Evolutionary conservation across 352 stramenopile genomes (phyloP).

Genomic region (Globisporangium emineosum): DNA sequence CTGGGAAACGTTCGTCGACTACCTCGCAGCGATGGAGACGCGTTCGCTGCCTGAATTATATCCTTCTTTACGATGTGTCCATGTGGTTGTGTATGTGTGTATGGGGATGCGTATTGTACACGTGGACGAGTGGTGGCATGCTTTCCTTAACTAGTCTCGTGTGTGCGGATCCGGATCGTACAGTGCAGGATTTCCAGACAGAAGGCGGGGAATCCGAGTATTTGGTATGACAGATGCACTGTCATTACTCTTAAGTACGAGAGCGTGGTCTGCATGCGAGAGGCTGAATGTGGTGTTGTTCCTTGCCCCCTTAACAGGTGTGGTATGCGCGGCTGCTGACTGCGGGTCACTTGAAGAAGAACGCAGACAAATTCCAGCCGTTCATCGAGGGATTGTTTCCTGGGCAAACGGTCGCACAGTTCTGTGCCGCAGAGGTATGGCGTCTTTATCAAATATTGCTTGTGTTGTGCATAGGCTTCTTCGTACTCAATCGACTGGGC

Average conservation of each 20-base stretch:
- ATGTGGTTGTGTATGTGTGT: slow-evolving; percentile 8
- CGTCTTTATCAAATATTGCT: slow-evolving; percentile 5
- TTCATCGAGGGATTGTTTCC: slow-evolving; percentile 87
- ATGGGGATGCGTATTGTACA: not conserved
- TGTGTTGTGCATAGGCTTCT: too few species aligned
- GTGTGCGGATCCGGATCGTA: slow-evolving; percentile 24
- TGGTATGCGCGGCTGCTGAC: slow-evolving; percentile 89
- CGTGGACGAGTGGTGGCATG: not conserved
- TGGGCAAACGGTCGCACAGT: slow-evolving; percentile 78
- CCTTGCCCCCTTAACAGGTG: slow-evolving; percentile 30
- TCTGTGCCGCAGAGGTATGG: slow-evolving; percentile 71
- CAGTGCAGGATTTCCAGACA: slow-evolving; percentile 78
- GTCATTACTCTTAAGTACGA: not conserved
- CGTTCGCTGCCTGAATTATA: slow-evolving; percentile 58
- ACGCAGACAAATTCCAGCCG: slow-evolving; percentile 86
- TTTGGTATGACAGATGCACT: slow-evolving; percentile 28
- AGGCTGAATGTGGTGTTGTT: not conserved
- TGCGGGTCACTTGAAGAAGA: slow-evolving; percentile 82
- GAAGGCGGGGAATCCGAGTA: slow-evolving; percentile 86
- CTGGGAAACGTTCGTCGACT: slow-evolving; percentile 92
- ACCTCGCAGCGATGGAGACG: slow-evolving; percentile 75
- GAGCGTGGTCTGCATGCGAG: not conserved
- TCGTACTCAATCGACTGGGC: not conserved
- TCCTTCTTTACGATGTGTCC: slow-evolving; percentile 24
- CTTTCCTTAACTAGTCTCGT: slow-evolving; percentile 30